Percentiles rank a stretch among this genome's conserved stretches.
Conservation (phyloP, 179 eudicot species). For the Spergularia azorica region DNA sequence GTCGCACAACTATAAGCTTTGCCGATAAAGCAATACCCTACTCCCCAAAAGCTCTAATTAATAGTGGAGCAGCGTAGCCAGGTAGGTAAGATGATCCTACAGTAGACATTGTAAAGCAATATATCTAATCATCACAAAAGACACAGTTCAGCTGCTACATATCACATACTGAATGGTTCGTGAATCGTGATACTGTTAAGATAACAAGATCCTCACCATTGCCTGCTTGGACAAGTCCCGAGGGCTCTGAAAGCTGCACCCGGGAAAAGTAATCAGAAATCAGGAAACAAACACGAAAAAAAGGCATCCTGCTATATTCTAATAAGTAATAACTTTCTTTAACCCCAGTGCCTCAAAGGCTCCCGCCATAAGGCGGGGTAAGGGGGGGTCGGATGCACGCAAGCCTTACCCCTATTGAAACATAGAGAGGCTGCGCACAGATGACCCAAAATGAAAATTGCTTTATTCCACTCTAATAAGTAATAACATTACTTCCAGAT, state of each 20-base stretch:
- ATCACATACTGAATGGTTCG: constrained; percentile 5
- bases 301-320: background rate
- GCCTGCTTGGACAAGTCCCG: constrained; percentile 84
- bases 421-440: too few species aligned
- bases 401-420: too few species aligned
- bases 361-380: too few species aligned
- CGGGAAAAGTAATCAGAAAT: background rate
- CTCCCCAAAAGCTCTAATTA: background rate
- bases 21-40: background rate
- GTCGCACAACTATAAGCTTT: background rate
- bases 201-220: constrained; percentile 51
- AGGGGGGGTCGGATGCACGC: too few species aligned
- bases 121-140: constrained; percentile 1
- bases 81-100: too few species aligned
- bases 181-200: background rate
- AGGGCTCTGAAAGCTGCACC: constrained; percentile 92
- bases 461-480: too few species aligned
- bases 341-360: too few species aligned
- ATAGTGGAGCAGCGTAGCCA: background rate
- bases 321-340: background rate
- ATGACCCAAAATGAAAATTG: too few species aligned
- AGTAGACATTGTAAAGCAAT: background rate
- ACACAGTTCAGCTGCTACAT: constrained; percentile 10
- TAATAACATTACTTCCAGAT: too few species aligned
- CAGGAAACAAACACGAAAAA: background rate